A percentile compares a stretch with the other conserved stretches of the same genome.
phyloP scores from a whole-genome alignment of 352 stramenopile species.

The Phytophthora lateralis region DNA sequence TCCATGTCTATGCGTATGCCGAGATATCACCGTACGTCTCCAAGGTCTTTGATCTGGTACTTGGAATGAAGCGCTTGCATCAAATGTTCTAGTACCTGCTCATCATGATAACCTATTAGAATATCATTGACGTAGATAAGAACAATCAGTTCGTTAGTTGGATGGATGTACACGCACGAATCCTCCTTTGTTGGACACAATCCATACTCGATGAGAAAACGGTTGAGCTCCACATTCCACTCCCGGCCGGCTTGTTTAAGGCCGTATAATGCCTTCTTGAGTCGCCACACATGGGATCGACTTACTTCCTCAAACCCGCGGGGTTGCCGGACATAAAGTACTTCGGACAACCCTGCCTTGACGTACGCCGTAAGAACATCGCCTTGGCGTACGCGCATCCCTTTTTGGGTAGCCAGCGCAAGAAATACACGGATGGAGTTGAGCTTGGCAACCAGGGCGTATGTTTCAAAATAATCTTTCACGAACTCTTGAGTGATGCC shows the following conservation, averaged over 20 bases:
- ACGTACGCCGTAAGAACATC: too few relatives aligned
- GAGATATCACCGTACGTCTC: neutral
- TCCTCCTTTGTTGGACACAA: slow-evolving; percentile 5
- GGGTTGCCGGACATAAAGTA: slow-evolving; percentile 10
- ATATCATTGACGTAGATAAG: slow-evolving; percentile 19
- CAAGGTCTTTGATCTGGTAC: slow-evolving; percentile 8
- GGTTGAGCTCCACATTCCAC: slow-evolving; percentile 12
- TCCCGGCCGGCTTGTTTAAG: slow-evolving; percentile 22
- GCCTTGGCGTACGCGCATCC: slow-evolving; percentile 18
- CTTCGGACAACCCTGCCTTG: neutral
- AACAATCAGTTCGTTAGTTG: slow-evolving; percentile 1
- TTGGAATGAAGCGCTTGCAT: neutral
- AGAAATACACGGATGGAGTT: slow-evolving; percentile 22
- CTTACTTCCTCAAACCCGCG: slow-evolving; percentile 14
- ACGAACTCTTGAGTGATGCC: slow-evolving; percentile 22
- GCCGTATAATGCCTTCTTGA: slow-evolving; percentile 19
- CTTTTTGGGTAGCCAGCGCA: neutral
- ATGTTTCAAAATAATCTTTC: slow-evolving; percentile 20
- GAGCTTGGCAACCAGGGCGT: slow-evolving; percentile 11
- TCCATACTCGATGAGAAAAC: neutral
- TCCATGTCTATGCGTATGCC: slow-evolving; percentile 1
- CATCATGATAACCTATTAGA: slow-evolving; percentile 11
- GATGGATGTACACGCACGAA: slow-evolving; percentile 10
- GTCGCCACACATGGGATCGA: slow-evolving; percentile 9
- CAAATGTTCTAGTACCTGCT: neutral